These are phyloP conservation scores for Blastobotrys elegans DNA, from an alignment of 1,139 yeast species.

Conservation along the genomic window DNA sequence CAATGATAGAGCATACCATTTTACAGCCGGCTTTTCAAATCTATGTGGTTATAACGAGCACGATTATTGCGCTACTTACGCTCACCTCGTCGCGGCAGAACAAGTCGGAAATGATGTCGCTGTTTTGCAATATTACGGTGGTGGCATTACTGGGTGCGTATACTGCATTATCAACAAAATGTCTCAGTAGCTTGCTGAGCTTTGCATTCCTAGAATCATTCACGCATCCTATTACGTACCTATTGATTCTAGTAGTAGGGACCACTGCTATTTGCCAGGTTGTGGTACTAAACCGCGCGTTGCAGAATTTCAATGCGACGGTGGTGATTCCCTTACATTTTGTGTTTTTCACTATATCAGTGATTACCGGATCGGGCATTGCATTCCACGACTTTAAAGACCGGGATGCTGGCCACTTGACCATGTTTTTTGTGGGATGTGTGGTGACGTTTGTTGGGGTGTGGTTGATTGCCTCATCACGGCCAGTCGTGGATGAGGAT, in stretches of 20 bases:
- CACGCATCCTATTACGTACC: constrained; percentile 31
- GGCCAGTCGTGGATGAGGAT: background rate
- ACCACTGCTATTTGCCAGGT: constrained; percentile 39
- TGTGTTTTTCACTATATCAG: constrained; percentile 41
- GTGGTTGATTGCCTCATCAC: constrained; percentile 32
- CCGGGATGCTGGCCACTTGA: constrained; percentile 23
- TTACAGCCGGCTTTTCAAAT: constrained; percentile 25
- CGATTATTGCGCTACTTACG: constrained; percentile 13
- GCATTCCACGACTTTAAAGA: constrained; percentile 39
- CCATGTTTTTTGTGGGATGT: constrained; percentile 35
- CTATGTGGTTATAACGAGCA: constrained; percentile 28
- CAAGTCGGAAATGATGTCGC: background rate
- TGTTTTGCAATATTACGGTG: constrained; percentile 31
- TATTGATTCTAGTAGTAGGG: constrained; percentile 30
- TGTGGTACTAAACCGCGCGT: constrained; percentile 36
- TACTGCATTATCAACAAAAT: constrained; percentile 42
- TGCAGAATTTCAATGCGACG: constrained; percentile 39
- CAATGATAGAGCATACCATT: constrained; percentile 29
- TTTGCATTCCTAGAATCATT: constrained; percentile 30
- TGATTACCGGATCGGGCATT: constrained; percentile 39
- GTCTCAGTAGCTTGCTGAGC: constrained; percentile 35
- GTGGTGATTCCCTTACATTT: constrained; percentile 45
- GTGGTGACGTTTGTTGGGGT: constrained; percentile 40
- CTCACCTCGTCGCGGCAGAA: constrained; percentile 4
- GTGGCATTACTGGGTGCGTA: constrained; percentile 44